Percentiles rank a stretch among this genome's conserved stretches.
Conservation (phyloP, 2,329 filamentous ascomycete genomes). For the Plectosphaerella sp. region DNA sequence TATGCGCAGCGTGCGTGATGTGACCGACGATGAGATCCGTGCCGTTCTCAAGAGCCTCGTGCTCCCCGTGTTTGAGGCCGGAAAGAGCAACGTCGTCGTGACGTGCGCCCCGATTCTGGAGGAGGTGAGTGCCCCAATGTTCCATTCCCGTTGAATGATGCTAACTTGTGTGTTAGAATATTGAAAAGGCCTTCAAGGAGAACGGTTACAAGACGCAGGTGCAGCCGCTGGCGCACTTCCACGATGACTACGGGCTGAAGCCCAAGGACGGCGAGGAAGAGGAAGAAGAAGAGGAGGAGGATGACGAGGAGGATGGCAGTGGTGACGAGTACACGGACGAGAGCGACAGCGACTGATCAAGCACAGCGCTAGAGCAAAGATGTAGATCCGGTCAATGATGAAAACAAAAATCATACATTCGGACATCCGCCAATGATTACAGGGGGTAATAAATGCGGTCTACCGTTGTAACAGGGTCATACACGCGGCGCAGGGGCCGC, state of each 20-base stretch:
- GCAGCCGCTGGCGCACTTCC: constrained; percentile 71
- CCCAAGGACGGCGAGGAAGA: constrained; percentile 56
- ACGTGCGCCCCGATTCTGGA: constrained; percentile 83
- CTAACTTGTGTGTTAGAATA: constrained; percentile 45
- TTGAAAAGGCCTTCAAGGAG: constrained; percentile 68
- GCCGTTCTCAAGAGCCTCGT: constrained; percentile 70
- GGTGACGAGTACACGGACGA: constrained; percentile 31
- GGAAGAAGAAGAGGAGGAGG: constrained; percentile 55
- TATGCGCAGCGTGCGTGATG: constrained; percentile 70
- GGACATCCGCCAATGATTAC: too few relatives aligned
- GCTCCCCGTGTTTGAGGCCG: constrained; percentile 73
- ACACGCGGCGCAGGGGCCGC: too few relatives aligned
- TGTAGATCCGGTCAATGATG: too few relatives aligned
- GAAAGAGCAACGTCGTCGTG: constrained; percentile 78
- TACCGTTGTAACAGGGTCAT: too few relatives aligned
- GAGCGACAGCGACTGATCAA: constrained; percentile 24
- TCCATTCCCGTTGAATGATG: neutral
- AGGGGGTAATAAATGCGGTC: too few relatives aligned
- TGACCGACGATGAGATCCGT: constrained; percentile 73
- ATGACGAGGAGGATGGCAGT: constrained; percentile 42
- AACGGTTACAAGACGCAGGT: constrained; percentile 77
- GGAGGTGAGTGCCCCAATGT: constrained; percentile 53
- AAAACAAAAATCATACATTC: too few relatives aligned
- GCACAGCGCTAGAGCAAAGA: too few relatives aligned
- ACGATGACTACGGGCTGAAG: constrained; percentile 84